Percentiles rank a stretch among this genome's conserved stretches.
phyloP scores from a whole-genome alignment of 2,329 filamentous ascomycete species.

The Calonectria crousiana region DNA sequence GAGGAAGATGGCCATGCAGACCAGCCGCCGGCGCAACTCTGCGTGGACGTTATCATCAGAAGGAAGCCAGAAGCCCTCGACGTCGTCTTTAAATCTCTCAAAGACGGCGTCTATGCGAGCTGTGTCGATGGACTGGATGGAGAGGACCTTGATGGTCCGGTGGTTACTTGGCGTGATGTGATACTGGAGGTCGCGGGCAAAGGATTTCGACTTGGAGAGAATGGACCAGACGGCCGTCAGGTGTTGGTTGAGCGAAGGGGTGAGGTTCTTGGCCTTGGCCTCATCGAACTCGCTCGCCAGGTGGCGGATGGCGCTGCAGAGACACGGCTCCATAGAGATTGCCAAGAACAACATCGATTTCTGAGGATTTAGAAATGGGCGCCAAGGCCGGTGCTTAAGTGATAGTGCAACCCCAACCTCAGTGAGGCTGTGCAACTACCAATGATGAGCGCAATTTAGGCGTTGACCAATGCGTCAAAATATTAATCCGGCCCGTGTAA shows the following conservation, averaged over 20 bases:
- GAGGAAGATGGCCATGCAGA: conserved; percentile 46
- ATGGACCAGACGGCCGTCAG: conserved; percentile 41
- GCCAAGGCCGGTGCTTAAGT: conserved; percentile 5
- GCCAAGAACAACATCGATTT: conserved; percentile 2
- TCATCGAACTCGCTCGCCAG: conserved; percentile 41
- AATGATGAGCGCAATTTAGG: neutral
- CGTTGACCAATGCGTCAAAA: conserved; percentile 1
- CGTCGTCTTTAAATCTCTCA: conserved; percentile 25
- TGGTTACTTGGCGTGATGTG: conserved; percentile 47
- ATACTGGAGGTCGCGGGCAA: conserved; percentile 46
- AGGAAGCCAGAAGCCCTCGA: conserved; percentile 41
- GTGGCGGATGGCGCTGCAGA: conserved; percentile 40
- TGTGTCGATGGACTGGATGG: conserved; percentile 36
- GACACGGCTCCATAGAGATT: conserved; percentile 29
- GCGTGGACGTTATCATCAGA: conserved; percentile 29
- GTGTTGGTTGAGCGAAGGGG: conserved; percentile 43
- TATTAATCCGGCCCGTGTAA: conserved; percentile 3
- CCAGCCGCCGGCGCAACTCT: conserved; percentile 46
- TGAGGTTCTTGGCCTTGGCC: conserved; percentile 34
- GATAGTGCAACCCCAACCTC: neutral
- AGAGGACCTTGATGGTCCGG: conserved; percentile 46
- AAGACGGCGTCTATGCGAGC: conserved; percentile 29
- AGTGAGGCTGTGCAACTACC: conserved; percentile 4
- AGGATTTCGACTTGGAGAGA: conserved; percentile 44
- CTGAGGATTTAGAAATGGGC: neutral